Evolutionary conservation across 2,329 filamentous ascomycete species (phyloP), one percentile per base, ranked within the genome.

Genomic region (Tolypocladium endophyticum): DNA sequence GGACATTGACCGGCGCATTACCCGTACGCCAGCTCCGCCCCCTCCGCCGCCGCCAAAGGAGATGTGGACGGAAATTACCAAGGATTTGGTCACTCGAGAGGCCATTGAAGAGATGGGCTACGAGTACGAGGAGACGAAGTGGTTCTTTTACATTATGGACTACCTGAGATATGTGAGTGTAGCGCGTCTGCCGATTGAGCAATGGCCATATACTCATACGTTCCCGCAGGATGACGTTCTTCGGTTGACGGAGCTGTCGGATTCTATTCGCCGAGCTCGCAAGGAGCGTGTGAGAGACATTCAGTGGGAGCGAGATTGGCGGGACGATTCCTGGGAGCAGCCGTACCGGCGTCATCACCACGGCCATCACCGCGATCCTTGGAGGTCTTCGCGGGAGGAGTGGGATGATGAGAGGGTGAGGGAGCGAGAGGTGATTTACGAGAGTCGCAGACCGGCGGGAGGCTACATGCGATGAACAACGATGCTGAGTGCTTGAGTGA

Each of bases 11-110:
- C 76, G 76, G 63, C 77, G 72, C 63, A 76, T 77, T 28, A 72
- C 75, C 59, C 74, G 73, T 35, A 63, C 64, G 39, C 72, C 68
- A 62, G 72, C 62, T 56, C 71, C 64, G 60, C 74, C 67, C 58
- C 68, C 74, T 20, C 71, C 72, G 18, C 72, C 77, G 28, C 80
- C 79, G 57, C 76, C 81, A 38, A 81, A 83, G 59, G 85, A 88
- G 61, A 89, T 96, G 78, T 97, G 93, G 93, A 99, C 94, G 0
- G 94, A 97, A 74, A 91, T 99, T 66, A 96, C 93, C 54, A 96
- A 96, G 75, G 92, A 96, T 66, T 76, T 97, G 41, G 90, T 97
- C 20, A 81, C 87, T 61, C 86, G 88, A 58, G 92, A 97, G 71
- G 94, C 94, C 23, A 89, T 97, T 64, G 87, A 96, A 66, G 81